Conservation (phyloP, 495 filamentous ascomycete species). For the Daldinia decipiens region DNA sequence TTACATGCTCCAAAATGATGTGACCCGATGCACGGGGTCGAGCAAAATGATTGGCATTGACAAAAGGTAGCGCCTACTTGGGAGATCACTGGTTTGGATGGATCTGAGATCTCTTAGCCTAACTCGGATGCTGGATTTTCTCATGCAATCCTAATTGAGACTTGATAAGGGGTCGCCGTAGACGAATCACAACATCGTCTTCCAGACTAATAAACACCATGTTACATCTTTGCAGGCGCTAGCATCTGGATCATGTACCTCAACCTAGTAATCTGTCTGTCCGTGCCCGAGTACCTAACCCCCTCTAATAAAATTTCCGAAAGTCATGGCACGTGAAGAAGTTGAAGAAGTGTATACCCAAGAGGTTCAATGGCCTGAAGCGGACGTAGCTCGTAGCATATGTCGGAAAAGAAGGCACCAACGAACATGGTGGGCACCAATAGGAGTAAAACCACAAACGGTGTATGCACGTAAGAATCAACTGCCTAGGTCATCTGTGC, state of each 20-base stretch:
- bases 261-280: neutral
- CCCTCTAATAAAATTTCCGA: neutral
- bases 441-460: constrained; percentile 27
- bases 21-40: constrained; percentile 36
- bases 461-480: constrained; percentile 40
- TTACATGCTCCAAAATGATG: constrained; percentile 41
- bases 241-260: neutral
- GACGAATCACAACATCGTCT: constrained; percentile 10
- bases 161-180: constrained; percentile 24
- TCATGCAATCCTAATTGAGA: constrained; percentile 19
- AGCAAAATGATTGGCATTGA: constrained; percentile 40
- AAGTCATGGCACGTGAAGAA: neutral
- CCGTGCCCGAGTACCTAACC: neutral
- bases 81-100: constrained; percentile 37
- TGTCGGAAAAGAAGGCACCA: constrained; percentile 13
- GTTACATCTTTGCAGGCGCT: neutral
- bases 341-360: neutral
- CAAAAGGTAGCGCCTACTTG: constrained; percentile 27
- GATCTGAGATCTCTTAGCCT: constrained; percentile 42
- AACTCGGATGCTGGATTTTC: constrained; percentile 23
- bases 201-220: neutral
- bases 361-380: constrained; percentile 23
- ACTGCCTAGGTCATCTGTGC: constrained; percentile 21
- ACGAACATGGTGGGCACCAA: constrained; percentile 27
- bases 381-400: neutral